A percentile compares a stretch with the other conserved stretches of the same genome.
Conservation (phyloP, 148 eudicot species). For the Rhododendron kiyosumense region DNA sequence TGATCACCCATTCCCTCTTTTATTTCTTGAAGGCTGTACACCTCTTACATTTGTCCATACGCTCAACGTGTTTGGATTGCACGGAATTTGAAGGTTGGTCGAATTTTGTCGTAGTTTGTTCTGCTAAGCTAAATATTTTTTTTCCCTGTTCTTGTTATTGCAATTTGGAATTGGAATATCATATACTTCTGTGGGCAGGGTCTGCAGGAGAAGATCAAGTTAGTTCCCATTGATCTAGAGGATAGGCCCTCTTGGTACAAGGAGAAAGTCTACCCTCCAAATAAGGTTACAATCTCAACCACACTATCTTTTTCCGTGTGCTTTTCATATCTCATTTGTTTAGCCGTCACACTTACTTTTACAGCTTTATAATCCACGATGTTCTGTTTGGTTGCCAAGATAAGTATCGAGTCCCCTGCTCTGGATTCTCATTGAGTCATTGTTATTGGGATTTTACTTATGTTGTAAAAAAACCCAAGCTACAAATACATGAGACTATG, state of each 20-base stretch:
- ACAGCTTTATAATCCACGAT: background rate
- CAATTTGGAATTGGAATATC: background rate
- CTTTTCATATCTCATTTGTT: background rate
- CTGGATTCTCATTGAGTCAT: background rate
- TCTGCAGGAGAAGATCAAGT: conserved; percentile 22
- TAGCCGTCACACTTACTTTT: background rate
- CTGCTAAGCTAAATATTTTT: background rate
- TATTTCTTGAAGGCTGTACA: conserved; percentile 16
- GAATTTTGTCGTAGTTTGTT: background rate
- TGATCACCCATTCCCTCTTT: background rate
- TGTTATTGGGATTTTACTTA: background rate
- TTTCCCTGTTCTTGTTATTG: background rate
- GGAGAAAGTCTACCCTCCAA: conserved; percentile 38
- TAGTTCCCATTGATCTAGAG: conserved; percentile 25
- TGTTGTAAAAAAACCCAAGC: background rate
- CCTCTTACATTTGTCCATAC: conserved; percentile 23
- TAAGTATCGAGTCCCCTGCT: background rate
- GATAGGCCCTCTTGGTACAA: conserved; percentile 50
- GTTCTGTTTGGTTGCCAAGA: background rate
- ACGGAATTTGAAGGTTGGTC: conserved; percentile 23
- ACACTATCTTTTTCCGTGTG: background rate
- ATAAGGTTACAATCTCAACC: conserved; percentile 31
- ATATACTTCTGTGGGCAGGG: conserved; percentile 9
- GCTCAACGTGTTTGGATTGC: conserved; percentile 26
- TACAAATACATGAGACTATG: background rate